These are phyloP conservation scores for Podospora australis DNA, from an alignment of 495 filamentous ascomycete genomes.

Conservation along the genomic window DNA sequence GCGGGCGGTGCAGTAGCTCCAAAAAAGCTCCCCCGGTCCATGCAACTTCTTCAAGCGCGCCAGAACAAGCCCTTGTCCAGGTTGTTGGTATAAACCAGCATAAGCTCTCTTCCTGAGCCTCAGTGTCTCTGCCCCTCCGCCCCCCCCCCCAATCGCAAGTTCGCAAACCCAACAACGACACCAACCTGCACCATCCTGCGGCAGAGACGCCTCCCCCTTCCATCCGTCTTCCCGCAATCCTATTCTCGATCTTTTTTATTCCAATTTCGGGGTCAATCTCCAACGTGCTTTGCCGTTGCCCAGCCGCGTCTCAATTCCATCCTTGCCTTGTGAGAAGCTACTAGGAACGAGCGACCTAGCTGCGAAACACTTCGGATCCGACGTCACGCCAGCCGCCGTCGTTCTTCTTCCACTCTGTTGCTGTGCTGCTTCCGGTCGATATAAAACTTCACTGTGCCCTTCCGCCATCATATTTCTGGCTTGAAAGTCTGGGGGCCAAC, in stretches of 20 bases:
- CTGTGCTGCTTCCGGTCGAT: slow-evolving; percentile 11
- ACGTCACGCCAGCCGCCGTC: slow-evolving; percentile 5
- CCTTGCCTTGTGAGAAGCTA: not conserved
- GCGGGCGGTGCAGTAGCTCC: not conserved
- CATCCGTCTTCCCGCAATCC: slow-evolving; percentile 7
- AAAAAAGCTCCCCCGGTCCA: not conserved
- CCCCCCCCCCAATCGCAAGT: not conserved
- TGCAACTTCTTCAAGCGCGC: not conserved
- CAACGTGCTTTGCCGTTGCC: slow-evolving; percentile 14
- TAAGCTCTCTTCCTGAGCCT: not conserved
- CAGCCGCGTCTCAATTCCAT: slow-evolving; percentile 3
- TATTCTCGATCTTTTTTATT: slow-evolving; percentile 8
- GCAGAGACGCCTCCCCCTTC: slow-evolving; percentile 24
- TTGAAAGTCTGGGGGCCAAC: too few species aligned
- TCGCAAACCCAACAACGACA: slow-evolving; percentile 3
- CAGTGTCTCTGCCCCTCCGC: not conserved
- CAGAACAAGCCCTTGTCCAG: not conserved
- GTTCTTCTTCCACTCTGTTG: not conserved
- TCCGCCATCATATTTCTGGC: too few species aligned
- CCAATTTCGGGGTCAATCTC: slow-evolving; percentile 2
- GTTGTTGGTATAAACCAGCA: not conserved
- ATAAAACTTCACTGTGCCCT: slow-evolving; percentile 9
- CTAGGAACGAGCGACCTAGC: not conserved
- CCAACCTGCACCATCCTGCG: slow-evolving; percentile 9
- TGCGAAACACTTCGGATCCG: slow-evolving; percentile 9